Percentiles rank a stretch among this genome's conserved stretches.
phyloP scores from a whole-genome alignment of 176 grass and related monocot genomes.

The Luzula sylvatica region DNA sequence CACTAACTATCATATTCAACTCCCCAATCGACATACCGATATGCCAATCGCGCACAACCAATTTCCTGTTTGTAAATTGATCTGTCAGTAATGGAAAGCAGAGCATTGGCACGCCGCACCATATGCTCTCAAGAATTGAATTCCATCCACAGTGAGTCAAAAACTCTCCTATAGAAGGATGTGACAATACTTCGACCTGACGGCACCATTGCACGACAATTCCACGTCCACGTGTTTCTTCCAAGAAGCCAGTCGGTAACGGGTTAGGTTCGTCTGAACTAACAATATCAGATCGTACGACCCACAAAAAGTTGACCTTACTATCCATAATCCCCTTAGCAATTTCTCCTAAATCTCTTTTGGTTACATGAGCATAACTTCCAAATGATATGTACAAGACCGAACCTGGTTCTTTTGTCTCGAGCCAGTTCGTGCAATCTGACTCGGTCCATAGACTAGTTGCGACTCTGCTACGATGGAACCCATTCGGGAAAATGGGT shows the following conservation, averaged over 20 bases:
- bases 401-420: conserved; percentile 21
- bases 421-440: conserved; percentile 56
- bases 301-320: conserved; percentile 55
- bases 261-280: conserved; percentile 51
- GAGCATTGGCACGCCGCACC: conserved; percentile 52
- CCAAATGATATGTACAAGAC: conserved; percentile 79
- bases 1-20: conserved; percentile 21
- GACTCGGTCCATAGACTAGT: conserved; percentile 55
- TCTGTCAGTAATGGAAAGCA: conserved; percentile 70
- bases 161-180: conserved; percentile 36
- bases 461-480: conserved; percentile 36
- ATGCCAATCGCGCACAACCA: conserved; percentile 37
- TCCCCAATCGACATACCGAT: conserved; percentile 43
- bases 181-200: conserved; percentile 53
- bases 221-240: conserved; percentile 13
- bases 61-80: conserved; percentile 45
- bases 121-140: conserved; percentile 53
- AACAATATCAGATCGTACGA: conserved; percentile 43
- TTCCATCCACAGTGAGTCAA: conserved; percentile 84
- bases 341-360: conserved; percentile 43
- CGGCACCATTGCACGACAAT: conserved; percentile 62
- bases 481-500: conserved; percentile 49
- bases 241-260: conserved; percentile 34
- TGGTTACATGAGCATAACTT: conserved; percentile 44
- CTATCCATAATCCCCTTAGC: conserved; percentile 43